Evolutionary conservation across 2,329 filamentous ascomycete genomes (phyloP).

Genomic region (Calonectria pauciramosa): DNA sequence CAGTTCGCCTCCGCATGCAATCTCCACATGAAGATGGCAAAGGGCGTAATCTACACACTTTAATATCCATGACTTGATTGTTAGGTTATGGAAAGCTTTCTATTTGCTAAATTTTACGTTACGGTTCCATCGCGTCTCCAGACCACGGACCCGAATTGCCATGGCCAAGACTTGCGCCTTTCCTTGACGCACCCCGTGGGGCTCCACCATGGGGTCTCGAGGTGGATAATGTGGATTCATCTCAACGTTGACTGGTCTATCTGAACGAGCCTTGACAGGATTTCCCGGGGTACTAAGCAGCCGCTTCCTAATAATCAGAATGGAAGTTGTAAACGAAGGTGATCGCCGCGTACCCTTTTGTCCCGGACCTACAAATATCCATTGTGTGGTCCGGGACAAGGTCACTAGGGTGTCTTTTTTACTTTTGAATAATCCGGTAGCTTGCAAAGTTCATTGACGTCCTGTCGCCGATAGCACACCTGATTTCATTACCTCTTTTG

Average conservation of each 20-base stretch:
- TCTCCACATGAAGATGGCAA: not conserved
- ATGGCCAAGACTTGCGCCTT: constrained; percentile 17
- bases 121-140: not conserved
- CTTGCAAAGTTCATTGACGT: not conserved
- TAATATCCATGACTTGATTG: not conserved
- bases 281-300: too few species aligned
- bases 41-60: constrained; percentile 1
- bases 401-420: not conserved
- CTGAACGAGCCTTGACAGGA: not conserved
- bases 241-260: not conserved
- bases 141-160: not conserved
- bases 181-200: too few species aligned
- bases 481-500: too few species aligned
- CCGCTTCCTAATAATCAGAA: not conserved
- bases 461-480: not conserved
- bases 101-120: constrained; percentile 23
- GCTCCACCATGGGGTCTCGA: not conserved
- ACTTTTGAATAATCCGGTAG: not conserved
- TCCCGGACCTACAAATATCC: not conserved
- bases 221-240: constrained; percentile 6
- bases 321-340: not conserved
- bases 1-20: not conserved
- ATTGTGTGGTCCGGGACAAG: too few species aligned
- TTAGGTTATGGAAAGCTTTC: constrained; percentile 9
- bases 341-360: not conserved